Percentiles rank a stretch among this genome's conserved stretches.
phyloP scores from a whole-genome alignment of 2,329 filamentous ascomycete species.

The Cryphonectria carpinicola region DNA sequence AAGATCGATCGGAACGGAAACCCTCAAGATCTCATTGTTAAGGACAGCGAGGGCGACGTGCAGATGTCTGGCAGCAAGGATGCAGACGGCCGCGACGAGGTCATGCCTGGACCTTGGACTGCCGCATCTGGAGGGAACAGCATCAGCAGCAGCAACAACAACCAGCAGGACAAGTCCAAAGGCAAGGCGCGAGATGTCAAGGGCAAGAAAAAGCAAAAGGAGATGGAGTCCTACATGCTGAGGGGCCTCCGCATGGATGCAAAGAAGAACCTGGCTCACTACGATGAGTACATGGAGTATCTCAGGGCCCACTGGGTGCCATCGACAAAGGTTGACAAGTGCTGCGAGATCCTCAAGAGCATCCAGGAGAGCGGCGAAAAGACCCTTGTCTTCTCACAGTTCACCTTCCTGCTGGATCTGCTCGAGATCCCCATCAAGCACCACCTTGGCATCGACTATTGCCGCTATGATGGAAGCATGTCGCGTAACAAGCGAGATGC shows the following conservation, averaged over 20 bases:
- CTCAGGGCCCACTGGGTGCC: constrained; percentile 71
- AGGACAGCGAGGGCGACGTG: constrained; percentile 38
- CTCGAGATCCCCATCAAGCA: constrained; percentile 71
- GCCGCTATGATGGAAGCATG: constrained; percentile 81
- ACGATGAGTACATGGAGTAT: constrained; percentile 70
- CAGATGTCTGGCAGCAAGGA: constrained; percentile 25
- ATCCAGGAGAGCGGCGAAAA: constrained; percentile 64
- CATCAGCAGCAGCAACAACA: not conserved
- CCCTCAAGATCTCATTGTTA: constrained; percentile 60
- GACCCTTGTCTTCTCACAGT: constrained; percentile 82
- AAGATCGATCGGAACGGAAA: constrained; percentile 44
- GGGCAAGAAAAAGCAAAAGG: constrained; percentile 47
- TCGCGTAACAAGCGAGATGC: constrained; percentile 65
- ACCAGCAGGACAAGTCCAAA: constrained; percentile 33
- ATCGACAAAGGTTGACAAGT: constrained; percentile 75
- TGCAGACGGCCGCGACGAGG: constrained; percentile 31
- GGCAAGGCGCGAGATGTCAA: constrained; percentile 49
- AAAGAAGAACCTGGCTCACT: constrained; percentile 64
- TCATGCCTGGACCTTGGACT: constrained; percentile 3
- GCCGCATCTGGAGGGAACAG: constrained; percentile 33
- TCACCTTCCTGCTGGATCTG: constrained; percentile 77
- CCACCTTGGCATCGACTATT: constrained; percentile 56
- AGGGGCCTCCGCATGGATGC: constrained; percentile 66
- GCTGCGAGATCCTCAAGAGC: constrained; percentile 63
- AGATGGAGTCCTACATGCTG: constrained; percentile 43